phyloP scores from a whole-genome alignment of 192 early-diverging fungal genomes.

The Martensiomyces pterosporus region DNA sequence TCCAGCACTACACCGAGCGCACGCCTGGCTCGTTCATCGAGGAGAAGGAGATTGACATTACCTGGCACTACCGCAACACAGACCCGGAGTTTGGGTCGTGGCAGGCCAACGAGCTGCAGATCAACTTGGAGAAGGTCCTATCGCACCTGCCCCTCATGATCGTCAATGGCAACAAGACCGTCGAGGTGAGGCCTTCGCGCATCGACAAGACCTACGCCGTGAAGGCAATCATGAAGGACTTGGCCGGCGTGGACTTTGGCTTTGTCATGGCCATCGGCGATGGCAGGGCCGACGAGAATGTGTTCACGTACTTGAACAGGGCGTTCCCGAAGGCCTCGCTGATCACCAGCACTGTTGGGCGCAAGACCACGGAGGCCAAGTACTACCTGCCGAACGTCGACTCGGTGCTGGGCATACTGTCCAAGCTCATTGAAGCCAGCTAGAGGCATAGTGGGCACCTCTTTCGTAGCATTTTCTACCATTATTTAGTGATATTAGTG shows the following conservation, averaged over 20 bases:
- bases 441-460: not conserved
- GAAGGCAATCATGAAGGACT: conserved; percentile 80
- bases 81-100: conserved; percentile 93
- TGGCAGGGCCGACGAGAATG: conserved; percentile 93
- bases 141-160: conserved; percentile 91
- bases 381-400: conserved; percentile 76
- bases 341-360: conserved; percentile 89
- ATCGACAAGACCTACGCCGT: conserved; percentile 92
- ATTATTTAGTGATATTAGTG: too few species aligned
- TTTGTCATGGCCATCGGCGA: conserved; percentile 84
- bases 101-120: conserved; percentile 97
- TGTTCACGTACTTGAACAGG: conserved; percentile 61
- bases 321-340: conserved; percentile 54
- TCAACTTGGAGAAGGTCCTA: conserved; percentile 94
- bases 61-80: conserved; percentile 97
- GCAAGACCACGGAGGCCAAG: conserved; percentile 92
- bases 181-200: conserved; percentile 89
- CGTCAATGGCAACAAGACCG: conserved; percentile 92
- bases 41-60: conserved; percentile 97
- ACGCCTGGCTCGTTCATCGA: conserved; percentile 98
- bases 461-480: not conserved
- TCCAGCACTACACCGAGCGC: conserved; percentile 96
- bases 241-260: conserved; percentile 42
- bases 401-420: conserved; percentile 33
- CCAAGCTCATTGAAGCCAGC: conserved; percentile 10